These are phyloP conservation scores for Paracamarosporium sp. DNA, from an alignment of 2,329 filamentous ascomycete species.

Conservation along the genomic window DNA sequence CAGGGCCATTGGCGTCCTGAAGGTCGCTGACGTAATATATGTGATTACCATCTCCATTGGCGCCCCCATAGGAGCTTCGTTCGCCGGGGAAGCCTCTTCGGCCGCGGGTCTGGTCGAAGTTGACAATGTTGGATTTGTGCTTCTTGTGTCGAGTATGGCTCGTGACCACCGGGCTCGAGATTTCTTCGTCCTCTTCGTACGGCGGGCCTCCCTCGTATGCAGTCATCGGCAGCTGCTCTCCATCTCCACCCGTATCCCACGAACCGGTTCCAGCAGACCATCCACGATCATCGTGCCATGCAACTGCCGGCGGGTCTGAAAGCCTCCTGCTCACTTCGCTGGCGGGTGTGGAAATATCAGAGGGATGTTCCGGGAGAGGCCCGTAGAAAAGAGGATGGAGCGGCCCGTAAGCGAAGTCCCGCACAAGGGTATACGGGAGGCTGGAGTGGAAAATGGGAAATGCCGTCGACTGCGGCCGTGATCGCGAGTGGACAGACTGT, in stretches of 20 bases:
- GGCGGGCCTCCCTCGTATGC: conserved; percentile 82
- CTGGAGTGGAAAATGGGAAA: conserved; percentile 87
- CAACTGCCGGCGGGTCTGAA: conserved; percentile 77
- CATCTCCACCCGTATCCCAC: conserved; percentile 59
- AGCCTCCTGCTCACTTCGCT: conserved; percentile 77
- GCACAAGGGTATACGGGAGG: conserved; percentile 85
- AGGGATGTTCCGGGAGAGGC: conserved; percentile 80
- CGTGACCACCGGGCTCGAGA: conserved; percentile 86
- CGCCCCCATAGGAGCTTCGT: conserved; percentile 53
- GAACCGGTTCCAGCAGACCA: conserved; percentile 54
- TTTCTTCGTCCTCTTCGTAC: conserved; percentile 94
- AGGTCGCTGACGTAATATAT: conserved; percentile 76
- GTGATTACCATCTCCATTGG: conserved; percentile 74
- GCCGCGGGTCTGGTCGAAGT: conserved; percentile 48
- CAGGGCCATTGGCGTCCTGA: conserved; percentile 73
- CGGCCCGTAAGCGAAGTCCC: conserved; percentile 91
- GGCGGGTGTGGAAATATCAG: conserved; percentile 81
- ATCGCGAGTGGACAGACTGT: conserved; percentile 58
- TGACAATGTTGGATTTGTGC: conserved; percentile 63
- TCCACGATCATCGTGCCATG: conserved; percentile 72
- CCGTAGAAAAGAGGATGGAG: conserved; percentile 92
- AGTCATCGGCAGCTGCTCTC: conserved; percentile 79
- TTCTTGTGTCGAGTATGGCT: conserved; percentile 80
- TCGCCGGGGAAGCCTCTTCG: conserved; percentile 40
- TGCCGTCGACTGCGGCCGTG: conserved; percentile 79